Conservation (phyloP, 768 basidiomycete species). For the Suillus subaureus region DNA sequence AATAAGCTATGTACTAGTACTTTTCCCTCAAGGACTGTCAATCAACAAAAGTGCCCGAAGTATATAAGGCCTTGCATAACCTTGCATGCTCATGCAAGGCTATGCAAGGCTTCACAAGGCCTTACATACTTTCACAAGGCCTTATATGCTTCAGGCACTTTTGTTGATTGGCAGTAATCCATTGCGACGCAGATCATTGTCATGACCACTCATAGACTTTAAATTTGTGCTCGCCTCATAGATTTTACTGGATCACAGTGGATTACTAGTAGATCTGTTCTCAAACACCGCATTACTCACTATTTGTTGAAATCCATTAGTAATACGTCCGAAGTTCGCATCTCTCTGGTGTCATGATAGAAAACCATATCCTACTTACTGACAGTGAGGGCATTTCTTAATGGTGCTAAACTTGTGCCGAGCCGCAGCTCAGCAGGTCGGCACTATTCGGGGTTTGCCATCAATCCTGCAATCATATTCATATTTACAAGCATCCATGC, state of each 20-base stretch:
- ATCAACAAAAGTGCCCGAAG: no score
- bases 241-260: no score
- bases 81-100: no score
- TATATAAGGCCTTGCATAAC: no score
- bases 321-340: neutral
- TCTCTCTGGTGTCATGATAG: neutral
- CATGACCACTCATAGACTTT: neutral
- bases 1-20: no score
- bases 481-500: neutral
- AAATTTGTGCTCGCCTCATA: neutral
- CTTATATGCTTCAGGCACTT: no score
- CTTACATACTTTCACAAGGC: no score
- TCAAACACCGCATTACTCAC: neutral
- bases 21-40: no score
- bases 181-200: no score
- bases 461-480: neutral
- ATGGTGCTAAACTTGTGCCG: neutral
- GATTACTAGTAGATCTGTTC: neutral
- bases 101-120: no score
- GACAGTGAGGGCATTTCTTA: neutral
- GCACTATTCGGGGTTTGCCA: neutral
- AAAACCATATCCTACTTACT: neutral
- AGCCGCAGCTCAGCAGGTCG: neutral
- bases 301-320: neutral
- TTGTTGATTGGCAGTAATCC: no score